Percentiles rank a stretch among this genome's conserved stretches.
Evolutionary conservation across 345 rosid genomes (phyloP).

Genomic region (Gossypium herbaceum): DNA sequence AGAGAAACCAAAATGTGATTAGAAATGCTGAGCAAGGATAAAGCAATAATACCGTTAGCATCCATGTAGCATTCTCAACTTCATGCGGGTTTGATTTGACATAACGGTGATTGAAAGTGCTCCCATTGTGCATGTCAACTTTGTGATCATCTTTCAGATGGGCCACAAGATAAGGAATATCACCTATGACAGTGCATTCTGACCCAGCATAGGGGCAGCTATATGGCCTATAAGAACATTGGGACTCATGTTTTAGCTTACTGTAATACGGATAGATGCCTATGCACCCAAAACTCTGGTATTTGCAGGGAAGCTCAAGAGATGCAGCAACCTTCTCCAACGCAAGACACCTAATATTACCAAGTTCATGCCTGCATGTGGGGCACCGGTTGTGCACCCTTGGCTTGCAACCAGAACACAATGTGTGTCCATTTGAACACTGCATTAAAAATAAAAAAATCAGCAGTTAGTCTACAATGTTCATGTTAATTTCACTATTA

Average conservation of each 20-base stretch:
- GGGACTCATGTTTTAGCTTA: conserved; percentile 76
- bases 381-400: conserved; percentile 82
- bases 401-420: conserved; percentile 80
- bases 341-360: conserved; percentile 85
- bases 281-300: conserved; percentile 66
- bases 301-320: conserved; percentile 79
- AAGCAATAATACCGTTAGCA: conserved; percentile 56
- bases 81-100: conserved; percentile 81
- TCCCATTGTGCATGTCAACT: conserved; percentile 84
- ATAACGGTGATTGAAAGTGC: conserved; percentile 80
- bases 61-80: conserved; percentile 85
- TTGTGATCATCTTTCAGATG: conserved; percentile 81
- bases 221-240: conserved; percentile 61
- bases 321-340: conserved; percentile 85
- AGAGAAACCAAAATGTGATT: conserved; percentile 1
- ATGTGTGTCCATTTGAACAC: conserved; percentile 86
- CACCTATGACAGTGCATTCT: conserved; percentile 68
- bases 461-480: neutral
- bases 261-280: conserved; percentile 82
- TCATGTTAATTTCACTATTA: conserved; percentile 1
- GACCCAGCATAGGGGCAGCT: conserved; percentile 83
- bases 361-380: conserved; percentile 82
- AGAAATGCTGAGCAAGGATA: neutral
- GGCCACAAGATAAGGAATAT: conserved; percentile 65
- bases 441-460: conserved; percentile 23